Base-by-base conservation (phyloP, 148 eudicot genomes). In the Simmondsia chinensis region DNA sequence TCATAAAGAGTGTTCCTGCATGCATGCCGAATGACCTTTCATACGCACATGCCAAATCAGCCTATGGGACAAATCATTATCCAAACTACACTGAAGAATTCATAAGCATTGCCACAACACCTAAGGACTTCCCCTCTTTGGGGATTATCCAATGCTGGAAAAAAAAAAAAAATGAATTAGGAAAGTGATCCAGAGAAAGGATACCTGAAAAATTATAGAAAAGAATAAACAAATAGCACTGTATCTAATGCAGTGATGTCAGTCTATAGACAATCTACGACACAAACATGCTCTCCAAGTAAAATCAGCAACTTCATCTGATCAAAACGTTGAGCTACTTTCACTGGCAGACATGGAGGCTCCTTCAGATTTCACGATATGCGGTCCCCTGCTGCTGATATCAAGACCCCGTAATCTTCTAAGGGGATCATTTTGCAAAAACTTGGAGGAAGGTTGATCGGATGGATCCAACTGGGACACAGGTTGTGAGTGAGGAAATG, bases 261-360 rank as follows among this genome's bases (percentile, higher is more conserved):
- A 63, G 61, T 63, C 51, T 70, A 64, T 64, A 44, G 50, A 70
- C 67, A 70, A 59, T 53, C 69, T 64, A 43, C 17, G 20, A 42
- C 40, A 35, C 54, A 51, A 35, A 34, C 15, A 16, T 10, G 1
- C 48, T 39, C 21, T 30, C 48, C 29, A 69, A 46, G 43, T 26
- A 36, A 41, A 61, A 54, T 61, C 68, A 61, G 61, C 66, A 54
- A 38, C 36, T 41, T 22, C 15, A 39, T 44, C 22, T 23, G 59
- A 39, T 70, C 42, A 70, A 60, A 65, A 61, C 34, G 74, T 63
- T 20, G 78, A 50, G 64, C 67, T 73, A 60, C 61, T 70, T 62
- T 70, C 75, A 59, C 69, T 61, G 52, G 69, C 66, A 42, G 73
- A 66, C 62, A 70, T 48, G 13, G 70, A 51, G 43, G 64, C 25